Evolutionary conservation across 2,329 filamentous ascomycete genomes (phyloP).

Genomic region (Trichoderma arundinaceum): DNA sequence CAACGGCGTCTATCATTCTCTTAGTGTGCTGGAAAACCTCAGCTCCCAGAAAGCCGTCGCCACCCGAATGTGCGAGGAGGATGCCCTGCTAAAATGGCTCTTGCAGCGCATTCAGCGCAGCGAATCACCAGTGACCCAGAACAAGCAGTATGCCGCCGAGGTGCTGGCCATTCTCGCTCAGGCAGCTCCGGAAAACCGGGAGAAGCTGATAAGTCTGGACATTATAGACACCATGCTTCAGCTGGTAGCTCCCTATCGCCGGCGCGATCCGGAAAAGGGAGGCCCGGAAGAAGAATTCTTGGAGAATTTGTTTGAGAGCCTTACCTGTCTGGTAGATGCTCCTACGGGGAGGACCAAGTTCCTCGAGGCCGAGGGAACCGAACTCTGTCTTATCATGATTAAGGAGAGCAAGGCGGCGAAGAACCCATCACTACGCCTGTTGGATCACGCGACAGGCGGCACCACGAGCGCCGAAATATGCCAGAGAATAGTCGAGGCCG

Average conservation of each 20-base stretch:
- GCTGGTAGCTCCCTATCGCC: slow-evolving; percentile 82
- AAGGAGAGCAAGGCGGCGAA: slow-evolving; percentile 87
- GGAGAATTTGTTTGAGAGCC: slow-evolving; percentile 87
- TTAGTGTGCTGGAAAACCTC: slow-evolving; percentile 84
- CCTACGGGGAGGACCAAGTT: slow-evolving; percentile 78
- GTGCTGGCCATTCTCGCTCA: slow-evolving; percentile 88
- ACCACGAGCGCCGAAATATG: slow-evolving; percentile 66
- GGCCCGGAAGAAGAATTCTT: slow-evolving; percentile 93
- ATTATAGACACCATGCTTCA: slow-evolving; percentile 82
- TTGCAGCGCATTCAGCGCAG: slow-evolving; percentile 71
- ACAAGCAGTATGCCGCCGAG: slow-evolving; percentile 94
- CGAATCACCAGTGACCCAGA: slow-evolving; percentile 77
- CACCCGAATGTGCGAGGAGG: slow-evolving; percentile 73
- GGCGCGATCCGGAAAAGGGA: slow-evolving; percentile 82
- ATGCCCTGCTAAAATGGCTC: slow-evolving; percentile 76
- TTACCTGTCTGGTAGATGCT: slow-evolving; percentile 82
- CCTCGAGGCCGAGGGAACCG: slow-evolving; percentile 86
- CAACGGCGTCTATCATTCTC: slow-evolving; percentile 82
- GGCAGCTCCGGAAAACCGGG: slow-evolving; percentile 69
- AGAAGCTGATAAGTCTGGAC: slow-evolving; percentile 67
- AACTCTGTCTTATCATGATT: slow-evolving; percentile 90
- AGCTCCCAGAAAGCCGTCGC: slow-evolving; percentile 72
- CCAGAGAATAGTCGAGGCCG: slow-evolving; percentile 77
- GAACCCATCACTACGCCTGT: slow-evolving; percentile 73
- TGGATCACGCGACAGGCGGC: slow-evolving; percentile 77